Evolutionary conservation across 164 flowering plant species (phyloP).

Genomic region (Saururus chinensis): DNA sequence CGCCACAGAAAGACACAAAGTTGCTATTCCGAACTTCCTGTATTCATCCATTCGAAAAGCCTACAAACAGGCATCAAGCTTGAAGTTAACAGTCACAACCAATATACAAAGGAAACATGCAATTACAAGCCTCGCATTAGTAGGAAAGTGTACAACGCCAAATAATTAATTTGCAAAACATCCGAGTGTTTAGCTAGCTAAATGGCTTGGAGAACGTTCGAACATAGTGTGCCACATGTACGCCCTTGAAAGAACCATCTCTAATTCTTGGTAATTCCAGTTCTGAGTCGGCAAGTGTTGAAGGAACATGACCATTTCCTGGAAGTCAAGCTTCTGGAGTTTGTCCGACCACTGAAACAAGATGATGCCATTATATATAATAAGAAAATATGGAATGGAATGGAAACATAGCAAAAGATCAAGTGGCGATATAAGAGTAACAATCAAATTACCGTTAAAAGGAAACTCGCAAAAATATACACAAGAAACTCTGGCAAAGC

Average conservation of each 20-base stretch:
- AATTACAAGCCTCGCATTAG: no score
- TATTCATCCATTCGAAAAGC: no score
- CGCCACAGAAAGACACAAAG: no score
- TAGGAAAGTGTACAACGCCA: no score
- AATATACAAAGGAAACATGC: no score
- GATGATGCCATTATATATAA: neutral
- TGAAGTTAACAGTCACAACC: no score
- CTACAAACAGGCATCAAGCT: no score
- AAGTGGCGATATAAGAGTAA: neutral
- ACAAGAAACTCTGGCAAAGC: slow-evolving; percentile 96
- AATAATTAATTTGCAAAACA: no score
- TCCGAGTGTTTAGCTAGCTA: slow-evolving; percentile 29
- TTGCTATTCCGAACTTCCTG: no score
- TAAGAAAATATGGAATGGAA: neutral
- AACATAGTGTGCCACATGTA: slow-evolving; percentile 98
- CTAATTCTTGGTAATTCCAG: slow-evolving; percentile 81
- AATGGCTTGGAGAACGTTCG: slow-evolving; percentile 82
- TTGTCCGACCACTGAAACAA: slow-evolving; percentile 81
- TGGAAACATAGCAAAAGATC: neutral
- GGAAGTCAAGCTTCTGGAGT: slow-evolving; percentile 89
- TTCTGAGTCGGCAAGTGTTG: slow-evolving; percentile 87
- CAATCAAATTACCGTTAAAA: slow-evolving; percentile 59
- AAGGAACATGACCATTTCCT: slow-evolving; percentile 96
- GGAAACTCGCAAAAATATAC: slow-evolving; percentile 92
- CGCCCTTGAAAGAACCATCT: slow-evolving; percentile 94